These are phyloP conservation scores for Ophiostoma ips DNA, from an alignment of 2,329 filamentous ascomycete species.

Conservation along the genomic window DNA sequence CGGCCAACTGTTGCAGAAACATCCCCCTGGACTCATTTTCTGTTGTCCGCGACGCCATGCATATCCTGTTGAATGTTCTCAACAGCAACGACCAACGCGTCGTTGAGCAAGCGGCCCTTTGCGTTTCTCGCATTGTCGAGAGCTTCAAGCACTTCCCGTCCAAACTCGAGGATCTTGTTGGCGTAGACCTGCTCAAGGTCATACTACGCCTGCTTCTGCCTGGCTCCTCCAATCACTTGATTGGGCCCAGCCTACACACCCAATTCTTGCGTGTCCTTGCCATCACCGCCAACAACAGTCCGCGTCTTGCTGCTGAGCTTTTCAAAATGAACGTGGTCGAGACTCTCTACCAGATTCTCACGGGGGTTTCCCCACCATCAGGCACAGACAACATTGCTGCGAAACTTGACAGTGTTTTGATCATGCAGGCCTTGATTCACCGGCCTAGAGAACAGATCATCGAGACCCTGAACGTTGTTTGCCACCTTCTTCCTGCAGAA, in stretches of 20 bases:
- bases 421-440: constrained; percentile 97
- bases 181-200: constrained; percentile 70
- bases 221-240: constrained; percentile 78
- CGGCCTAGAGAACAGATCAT: constrained; percentile 90
- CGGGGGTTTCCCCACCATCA: constrained; percentile 80
- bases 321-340: constrained; percentile 96
- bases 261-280: constrained; percentile 87
- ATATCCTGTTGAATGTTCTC: constrained; percentile 78
- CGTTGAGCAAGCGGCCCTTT: constrained; percentile 90
- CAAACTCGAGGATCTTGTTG: constrained; percentile 86
- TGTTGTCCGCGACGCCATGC: constrained; percentile 91
- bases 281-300: constrained; percentile 80
- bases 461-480: constrained; percentile 94
- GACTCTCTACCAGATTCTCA: constrained; percentile 92
- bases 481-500: constrained; percentile 54
- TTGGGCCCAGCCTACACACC: constrained; percentile 87
- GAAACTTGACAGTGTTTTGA: constrained; percentile 89
- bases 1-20: constrained; percentile 95
- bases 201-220: constrained; percentile 79
- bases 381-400: constrained; percentile 63
- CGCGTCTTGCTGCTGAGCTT: constrained; percentile 72
- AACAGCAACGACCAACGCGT: constrained; percentile 90
- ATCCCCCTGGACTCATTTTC: constrained; percentile 88
- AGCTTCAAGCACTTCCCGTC: constrained; percentile 83
- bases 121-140: constrained; percentile 89